phyloP scores from a whole-genome alignment of 768 basidiomycete species.

The Suillus americanus region DNA sequence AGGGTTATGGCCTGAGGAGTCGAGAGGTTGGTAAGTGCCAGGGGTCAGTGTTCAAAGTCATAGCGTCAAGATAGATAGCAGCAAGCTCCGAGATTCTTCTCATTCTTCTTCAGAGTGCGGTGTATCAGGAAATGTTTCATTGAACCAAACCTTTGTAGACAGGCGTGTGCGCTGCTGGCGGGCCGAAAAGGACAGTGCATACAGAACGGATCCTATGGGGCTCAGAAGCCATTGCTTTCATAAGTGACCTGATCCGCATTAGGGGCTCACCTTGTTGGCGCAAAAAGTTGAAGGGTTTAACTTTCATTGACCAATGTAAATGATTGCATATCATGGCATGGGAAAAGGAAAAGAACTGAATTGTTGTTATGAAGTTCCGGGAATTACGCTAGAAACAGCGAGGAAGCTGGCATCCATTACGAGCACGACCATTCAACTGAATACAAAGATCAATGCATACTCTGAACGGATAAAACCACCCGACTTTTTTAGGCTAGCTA shows the following conservation, averaged over 20 bases:
- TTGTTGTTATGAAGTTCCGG: neutral
- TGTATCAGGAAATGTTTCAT: neutral
- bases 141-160: neutral
- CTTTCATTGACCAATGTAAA: neutral
- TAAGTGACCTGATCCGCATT: neutral
- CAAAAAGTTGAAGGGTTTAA: neutral
- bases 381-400: neutral
- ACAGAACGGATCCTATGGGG: neutral
- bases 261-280: neutral
- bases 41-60: neutral
- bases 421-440: neutral
- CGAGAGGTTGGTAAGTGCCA: neutral
- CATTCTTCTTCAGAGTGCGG: neutral
- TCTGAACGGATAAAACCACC: neutral
- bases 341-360: neutral
- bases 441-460: neutral
- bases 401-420: neutral
- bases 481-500: neutral
- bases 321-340: neutral
- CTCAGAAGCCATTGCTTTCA: neutral
- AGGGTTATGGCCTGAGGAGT: neutral
- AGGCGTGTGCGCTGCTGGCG: neutral
- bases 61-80: neutral
- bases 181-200: neutral
- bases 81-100: neutral